Conservation (phyloP, 129 eudicot genomes). For the Lactuca saligna region DNA sequence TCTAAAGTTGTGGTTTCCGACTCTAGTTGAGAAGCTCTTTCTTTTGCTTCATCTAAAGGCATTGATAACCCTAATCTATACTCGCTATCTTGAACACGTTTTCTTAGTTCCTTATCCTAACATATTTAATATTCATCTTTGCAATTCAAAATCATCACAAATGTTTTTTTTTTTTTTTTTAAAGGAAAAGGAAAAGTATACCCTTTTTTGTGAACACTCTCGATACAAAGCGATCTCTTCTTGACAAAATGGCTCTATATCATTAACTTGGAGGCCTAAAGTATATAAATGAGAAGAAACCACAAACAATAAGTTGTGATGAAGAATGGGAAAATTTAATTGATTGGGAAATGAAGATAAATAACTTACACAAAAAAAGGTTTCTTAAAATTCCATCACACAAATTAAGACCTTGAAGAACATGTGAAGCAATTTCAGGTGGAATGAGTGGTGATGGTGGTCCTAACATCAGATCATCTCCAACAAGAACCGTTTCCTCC, state of each 20-base stretch:
- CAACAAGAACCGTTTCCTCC: conserved; percentile 97
- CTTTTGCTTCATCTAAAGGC: conserved; percentile 82
- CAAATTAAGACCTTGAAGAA: conserved; percentile 87
- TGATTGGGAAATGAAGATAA: not conserved
- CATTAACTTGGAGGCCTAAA: conserved; percentile 85
- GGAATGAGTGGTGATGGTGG: conserved; percentile 96
- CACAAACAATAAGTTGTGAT: not conserved
- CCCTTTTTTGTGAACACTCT: conserved; percentile 92
- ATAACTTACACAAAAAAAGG: conserved; percentile 71
- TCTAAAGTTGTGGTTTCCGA: conserved; percentile 82
- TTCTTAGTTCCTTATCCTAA: conserved; percentile 83
- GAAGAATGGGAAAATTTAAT: not conserved
- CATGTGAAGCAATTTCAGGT: conserved; percentile 93
- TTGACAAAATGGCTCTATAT: conserved; percentile 96
- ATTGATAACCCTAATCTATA: conserved; percentile 86
- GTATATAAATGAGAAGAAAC: conserved; percentile 16
- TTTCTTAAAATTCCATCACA: conserved; percentile 89
- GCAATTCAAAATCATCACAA: not conserved
- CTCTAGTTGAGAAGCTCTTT: conserved; percentile 82
- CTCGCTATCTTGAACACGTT: conserved; percentile 91
- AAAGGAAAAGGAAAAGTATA: conserved; percentile 19
- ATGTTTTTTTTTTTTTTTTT: too few relatives aligned
- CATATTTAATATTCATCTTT: conserved; percentile 12
- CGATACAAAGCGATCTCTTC: conserved; percentile 84
- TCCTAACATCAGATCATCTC: conserved; percentile 93